Percentiles rank a stretch among this genome's conserved stretches.
Evolutionary conservation across 2,329 filamentous ascomycete genomes (phyloP).

Genomic region (Penicillium olsonii): DNA sequence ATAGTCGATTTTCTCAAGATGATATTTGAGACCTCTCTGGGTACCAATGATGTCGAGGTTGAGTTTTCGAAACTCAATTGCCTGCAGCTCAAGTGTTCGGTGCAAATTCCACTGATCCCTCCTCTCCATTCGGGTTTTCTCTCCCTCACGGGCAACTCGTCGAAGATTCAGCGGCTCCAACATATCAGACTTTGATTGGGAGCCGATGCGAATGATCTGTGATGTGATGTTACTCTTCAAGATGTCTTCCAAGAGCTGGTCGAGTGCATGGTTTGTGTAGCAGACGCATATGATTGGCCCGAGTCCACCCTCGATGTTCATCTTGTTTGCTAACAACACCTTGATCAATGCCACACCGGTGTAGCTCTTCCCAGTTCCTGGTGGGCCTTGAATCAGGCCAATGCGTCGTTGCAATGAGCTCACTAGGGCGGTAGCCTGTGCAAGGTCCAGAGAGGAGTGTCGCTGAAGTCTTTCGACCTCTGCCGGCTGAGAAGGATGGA

Average conservation of each 20-base stretch:
- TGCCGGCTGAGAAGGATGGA: too few relatives aligned
- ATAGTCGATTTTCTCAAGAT: background rate
- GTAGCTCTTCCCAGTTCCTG: conserved; percentile 15
- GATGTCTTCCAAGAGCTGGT: conserved; percentile 66
- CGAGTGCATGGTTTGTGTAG: conserved; percentile 67
- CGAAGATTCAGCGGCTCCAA: conserved; percentile 15
- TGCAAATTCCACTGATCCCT: background rate
- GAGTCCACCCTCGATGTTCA: too few relatives aligned
- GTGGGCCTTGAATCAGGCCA: conserved; percentile 17
- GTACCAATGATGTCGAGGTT: conserved; percentile 8
- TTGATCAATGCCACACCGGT: conserved; percentile 11
- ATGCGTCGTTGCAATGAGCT: conserved; percentile 15
- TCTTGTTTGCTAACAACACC: conserved; percentile 3
- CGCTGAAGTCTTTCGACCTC: too few relatives aligned
- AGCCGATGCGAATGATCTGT: conserved; percentile 9
- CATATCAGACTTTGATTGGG: conserved; percentile 8
- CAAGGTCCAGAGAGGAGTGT: too few relatives aligned
- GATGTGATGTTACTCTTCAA: conserved; percentile 59
- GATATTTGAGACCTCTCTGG: conserved; percentile 2
- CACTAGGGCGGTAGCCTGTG: too few relatives aligned
- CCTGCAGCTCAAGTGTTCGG: background rate
- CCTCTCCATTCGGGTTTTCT: conserved; percentile 8
- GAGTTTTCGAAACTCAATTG: background rate
- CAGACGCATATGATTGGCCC: too few relatives aligned
- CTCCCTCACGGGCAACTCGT: background rate